phyloP scores from a whole-genome alignment of 306 rosid species.

The Carpinus viminea region DNA sequence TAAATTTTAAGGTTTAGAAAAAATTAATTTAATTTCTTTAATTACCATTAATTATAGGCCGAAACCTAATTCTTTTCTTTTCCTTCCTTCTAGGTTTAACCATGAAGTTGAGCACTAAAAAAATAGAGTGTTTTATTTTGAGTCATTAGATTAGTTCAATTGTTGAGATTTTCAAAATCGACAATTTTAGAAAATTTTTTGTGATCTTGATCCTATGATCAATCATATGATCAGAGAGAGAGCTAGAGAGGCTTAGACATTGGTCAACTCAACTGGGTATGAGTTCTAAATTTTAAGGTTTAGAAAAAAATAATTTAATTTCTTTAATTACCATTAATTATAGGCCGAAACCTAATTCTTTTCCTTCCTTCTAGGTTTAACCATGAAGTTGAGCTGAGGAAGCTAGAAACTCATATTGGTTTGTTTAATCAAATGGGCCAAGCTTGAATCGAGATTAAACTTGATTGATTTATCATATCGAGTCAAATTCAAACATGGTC shows the following conservation, averaged over 20 bases:
- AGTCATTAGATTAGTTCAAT: too few relatives aligned
- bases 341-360: background rate
- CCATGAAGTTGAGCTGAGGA: background rate
- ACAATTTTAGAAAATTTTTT: too few relatives aligned
- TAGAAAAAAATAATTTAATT: background rate
- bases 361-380: background rate
- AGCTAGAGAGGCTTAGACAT: conserved; percentile 14
- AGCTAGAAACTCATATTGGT: too few relatives aligned
- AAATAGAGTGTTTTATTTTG: too few relatives aligned
- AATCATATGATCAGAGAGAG: too few relatives aligned
- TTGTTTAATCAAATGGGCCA: too few relatives aligned
- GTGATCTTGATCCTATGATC: too few relatives aligned
- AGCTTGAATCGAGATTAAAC: too few relatives aligned
- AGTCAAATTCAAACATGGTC: too few relatives aligned
- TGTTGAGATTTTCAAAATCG: too few relatives aligned
- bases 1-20: background rate
- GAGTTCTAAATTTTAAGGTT: background rate
- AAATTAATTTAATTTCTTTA: background rate
- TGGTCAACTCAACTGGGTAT: conserved; percentile 17
- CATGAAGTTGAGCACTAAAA: background rate
- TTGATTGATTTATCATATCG: too few relatives aligned
- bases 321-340: background rate
- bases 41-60: background rate
- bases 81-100: background rate
- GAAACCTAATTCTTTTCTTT: background rate